These are phyloP conservation scores for Stenocarpella maydis DNA, from an alignment of 2,329 filamentous ascomycete genomes.

Conservation along the genomic window DNA sequence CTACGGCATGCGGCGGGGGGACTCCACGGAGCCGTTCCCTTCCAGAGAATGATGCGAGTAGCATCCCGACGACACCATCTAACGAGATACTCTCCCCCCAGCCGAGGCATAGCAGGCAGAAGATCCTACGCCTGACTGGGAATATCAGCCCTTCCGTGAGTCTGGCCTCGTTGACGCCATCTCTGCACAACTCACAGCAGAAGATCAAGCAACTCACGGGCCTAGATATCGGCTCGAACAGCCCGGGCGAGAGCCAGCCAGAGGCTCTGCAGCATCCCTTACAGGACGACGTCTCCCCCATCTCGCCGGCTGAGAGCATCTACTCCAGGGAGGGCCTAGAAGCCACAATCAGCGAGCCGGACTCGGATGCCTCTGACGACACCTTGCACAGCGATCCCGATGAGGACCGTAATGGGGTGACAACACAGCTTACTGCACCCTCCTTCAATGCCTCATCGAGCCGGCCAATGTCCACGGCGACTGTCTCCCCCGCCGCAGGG, in stretches of 20 bases:
- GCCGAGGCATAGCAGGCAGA: conserved; percentile 36
- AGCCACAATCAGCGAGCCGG: conserved; percentile 36
- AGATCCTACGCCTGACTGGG: conserved; percentile 37
- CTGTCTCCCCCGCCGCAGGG: neutral
- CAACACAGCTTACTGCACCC: conserved; percentile 13
- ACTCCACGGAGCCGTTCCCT: neutral
- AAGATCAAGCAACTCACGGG: conserved; percentile 55
- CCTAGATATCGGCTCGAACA: conserved; percentile 44
- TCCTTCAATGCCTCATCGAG: neutral
- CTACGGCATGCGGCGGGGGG: neutral
- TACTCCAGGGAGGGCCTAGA: conserved; percentile 36
- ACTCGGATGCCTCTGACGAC: conserved; percentile 25
- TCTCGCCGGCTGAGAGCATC: conserved; percentile 36
- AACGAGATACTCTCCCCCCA: conserved; percentile 38
- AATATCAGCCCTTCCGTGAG: conserved; percentile 24
- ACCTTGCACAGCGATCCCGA: conserved; percentile 19
- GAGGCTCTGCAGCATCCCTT: neutral
- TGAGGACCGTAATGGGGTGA: neutral
- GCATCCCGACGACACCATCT: conserved; percentile 28
- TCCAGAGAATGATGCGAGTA: conserved; percentile 29
- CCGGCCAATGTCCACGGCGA: neutral
- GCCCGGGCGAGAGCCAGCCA: conserved; percentile 26
- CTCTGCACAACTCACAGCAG: conserved; percentile 44
- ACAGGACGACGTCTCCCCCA: conserved; percentile 34
- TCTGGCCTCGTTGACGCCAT: conserved; percentile 33